Base-by-base conservation (phyloP, 441 rosid genomes). In the Croton setiger region DNA sequence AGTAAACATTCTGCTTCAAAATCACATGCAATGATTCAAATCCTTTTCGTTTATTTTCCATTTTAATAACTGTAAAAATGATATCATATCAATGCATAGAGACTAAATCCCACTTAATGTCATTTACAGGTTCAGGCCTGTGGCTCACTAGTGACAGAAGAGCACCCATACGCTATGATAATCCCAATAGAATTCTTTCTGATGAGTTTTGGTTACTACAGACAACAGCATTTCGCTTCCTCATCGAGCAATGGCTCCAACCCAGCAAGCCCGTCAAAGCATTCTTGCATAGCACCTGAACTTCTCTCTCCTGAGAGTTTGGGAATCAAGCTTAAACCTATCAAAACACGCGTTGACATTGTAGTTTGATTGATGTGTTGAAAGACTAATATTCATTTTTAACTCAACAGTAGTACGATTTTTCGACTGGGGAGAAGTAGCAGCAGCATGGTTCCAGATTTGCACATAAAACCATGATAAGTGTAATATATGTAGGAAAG, bases 101-200 rank as follows among this genome's bases (percentile, higher is more conserved):
- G 15, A 52, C 21, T 55, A 2, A 31, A 27, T 44, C 14, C 23
- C 15, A 27, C 15, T 35, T 47, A 35, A 13, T 62, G 47, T 27
- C 47, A 54, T 27, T 27, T 27, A 56, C 86, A 89, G 97, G 97
- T 92, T 54, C 88, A 85, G 74, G 87, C 85, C 10, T 87, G 96
- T 69, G 96, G 96, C 33, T 92, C 96, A 5, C 72, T 92, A 81
- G 98, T 90, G 56, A 89, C 98, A 60, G 94, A 92, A 75, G 98
- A 85, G 76, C 86, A 85, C 49, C 89, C 92, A 2, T 76, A 82
- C 66, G 86, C 88, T 53, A 85, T 87, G 92, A 43, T 87, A 55
- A 76, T 85, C 59, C 92, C 92, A 1, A 83, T 87, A 1, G 87
- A 85, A 72, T 71, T 75, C 78, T 87, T 83, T 49, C 78, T 84